phyloP scores from a whole-genome alignment of 73 alveolate species.

The Paramecium bursaria region DNA sequence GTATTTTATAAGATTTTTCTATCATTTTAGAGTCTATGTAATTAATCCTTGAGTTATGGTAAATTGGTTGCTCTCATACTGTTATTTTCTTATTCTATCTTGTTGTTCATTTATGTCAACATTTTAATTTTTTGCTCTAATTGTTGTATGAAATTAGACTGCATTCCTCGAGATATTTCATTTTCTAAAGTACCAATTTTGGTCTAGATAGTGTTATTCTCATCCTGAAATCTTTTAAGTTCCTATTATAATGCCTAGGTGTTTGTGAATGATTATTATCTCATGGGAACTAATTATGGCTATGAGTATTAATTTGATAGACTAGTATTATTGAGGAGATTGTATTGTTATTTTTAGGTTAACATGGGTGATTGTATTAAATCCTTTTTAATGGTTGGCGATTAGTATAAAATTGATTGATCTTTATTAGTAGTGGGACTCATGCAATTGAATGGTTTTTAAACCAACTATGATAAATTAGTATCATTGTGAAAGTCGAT shows the following conservation, averaged over 20 bases:
- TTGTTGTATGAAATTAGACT: conserved; percentile 20
- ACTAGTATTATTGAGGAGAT: conserved; percentile 7
- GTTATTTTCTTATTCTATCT: conserved; percentile 35
- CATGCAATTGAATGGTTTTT: conserved; percentile 33
- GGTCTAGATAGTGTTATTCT: background rate
- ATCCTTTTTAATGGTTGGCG: background rate
- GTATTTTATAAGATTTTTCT: background rate
- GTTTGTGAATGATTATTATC: background rate
- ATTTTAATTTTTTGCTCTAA: conserved; percentile 48
- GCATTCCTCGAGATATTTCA: conserved; percentile 8
- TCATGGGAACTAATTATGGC: background rate
- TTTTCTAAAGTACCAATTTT: background rate
- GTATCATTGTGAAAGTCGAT: conserved; percentile 36
- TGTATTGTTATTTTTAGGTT: background rate
- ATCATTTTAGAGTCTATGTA: background rate
- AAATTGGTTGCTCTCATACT: background rate
- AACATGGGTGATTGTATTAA: background rate
- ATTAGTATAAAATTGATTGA: conserved; percentile 16
- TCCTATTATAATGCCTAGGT: background rate
- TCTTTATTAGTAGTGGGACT: conserved; percentile 43
- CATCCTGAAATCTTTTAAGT: conserved; percentile 15
- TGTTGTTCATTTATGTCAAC: conserved; percentile 4
- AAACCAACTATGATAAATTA: conserved; percentile 11
- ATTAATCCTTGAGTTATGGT: background rate
- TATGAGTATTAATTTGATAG: background rate